Evolutionary conservation across 2,329 filamentous ascomycete genomes (phyloP), one percentile per base, ranked within the genome.

Genomic region (Pleoardoris graminearum): DNA sequence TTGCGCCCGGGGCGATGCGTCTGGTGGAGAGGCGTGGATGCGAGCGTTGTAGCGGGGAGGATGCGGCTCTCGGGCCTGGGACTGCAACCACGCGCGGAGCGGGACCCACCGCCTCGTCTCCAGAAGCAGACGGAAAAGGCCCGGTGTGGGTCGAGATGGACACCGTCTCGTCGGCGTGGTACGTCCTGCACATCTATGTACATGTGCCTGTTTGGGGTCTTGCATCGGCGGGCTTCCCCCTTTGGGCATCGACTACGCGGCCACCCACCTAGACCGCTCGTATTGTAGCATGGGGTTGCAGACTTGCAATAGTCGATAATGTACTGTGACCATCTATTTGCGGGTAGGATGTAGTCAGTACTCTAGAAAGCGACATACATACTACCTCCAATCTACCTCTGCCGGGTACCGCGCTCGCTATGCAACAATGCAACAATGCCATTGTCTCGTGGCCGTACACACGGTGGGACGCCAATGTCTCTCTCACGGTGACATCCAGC

Each of bases 401-500:
- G n/a, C n/a, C n/a, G n/a, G n/a, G n/a, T n/a, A 14, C 22, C 33
- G 36, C 27, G 5, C 29, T 23, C 39, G 39, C 21, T 16, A 46
- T 49, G 51, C 45, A 49, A 49, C 44, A 48, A 53, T 44, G 50
- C 44, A 53, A 53, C 45, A 53, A 53, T 45, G 27, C 38, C 37
- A 48, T 53, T 49, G 45, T 51, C 32, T 38, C 39, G 22, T 43
- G 21, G 37, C 3, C 21, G n/a, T 22, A 12, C 14, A 27, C 12
- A 8, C 7, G 33, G 43, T 46, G 21, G 30, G 30, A 46, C 25
- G 10, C 25, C 50, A 7, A 42, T 48, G 38, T 50, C 47, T 43
- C 47, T 50, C 47, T 43, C 47, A 43, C 14, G 19, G 12, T 36
- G 29, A 32, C 45, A 30, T 12, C 19, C 4, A 27, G 22, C 12